phyloP scores from a whole-genome alignment of 371 early-diverging fungal genomes.

The Quaeritorhiza haematococci region DNA sequence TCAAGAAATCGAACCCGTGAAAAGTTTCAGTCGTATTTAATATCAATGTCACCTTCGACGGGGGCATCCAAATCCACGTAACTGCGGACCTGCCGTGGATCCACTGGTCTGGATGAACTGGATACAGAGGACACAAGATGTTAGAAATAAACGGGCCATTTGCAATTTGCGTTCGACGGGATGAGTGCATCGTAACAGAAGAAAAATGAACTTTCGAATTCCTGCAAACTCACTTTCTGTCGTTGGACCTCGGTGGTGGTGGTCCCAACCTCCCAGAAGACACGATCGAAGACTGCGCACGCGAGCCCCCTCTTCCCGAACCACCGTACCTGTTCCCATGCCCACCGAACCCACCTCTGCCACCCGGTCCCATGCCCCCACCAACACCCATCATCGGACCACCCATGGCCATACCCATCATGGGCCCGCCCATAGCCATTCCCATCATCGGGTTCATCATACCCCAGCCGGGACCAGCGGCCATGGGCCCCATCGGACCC shows the following conservation, averaged over 20 bases:
- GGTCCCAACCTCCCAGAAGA: slow-evolving; percentile 1
- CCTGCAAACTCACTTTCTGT: not conserved
- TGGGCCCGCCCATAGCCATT: not conserved
- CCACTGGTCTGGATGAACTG: slow-evolving; percentile 26
- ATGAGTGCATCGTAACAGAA: not conserved
- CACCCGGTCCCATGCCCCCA: slow-evolving; percentile 16
- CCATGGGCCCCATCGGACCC: slow-evolving; percentile 26
- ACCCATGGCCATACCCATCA: slow-evolving; percentile 11
- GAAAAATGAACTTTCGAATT: not conserved
- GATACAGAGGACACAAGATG: not conserved
- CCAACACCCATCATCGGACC: slow-evolving; percentile 6
- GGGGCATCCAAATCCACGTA: slow-evolving; percentile 88
- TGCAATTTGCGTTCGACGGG: not conserved
- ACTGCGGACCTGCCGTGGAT: slow-evolving; percentile 65
- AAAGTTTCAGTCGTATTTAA: not conserved
- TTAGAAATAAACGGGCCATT: not conserved
- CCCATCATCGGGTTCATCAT: not conserved
- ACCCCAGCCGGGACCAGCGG: slow-evolving; percentile 7
- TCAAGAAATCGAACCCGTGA: not conserved
- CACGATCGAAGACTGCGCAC: slow-evolving; percentile 18
- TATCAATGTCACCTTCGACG: slow-evolving; percentile 65
- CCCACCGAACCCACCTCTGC: slow-evolving; percentile 11
- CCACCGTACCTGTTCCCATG: slow-evolving; percentile 18
- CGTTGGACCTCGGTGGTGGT: not conserved
- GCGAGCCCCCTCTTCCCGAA: slow-evolving; percentile 13